Evolutionary conservation across 139 green algal genomes (phyloP).

Genomic region (Gonium pectorale): DNA sequence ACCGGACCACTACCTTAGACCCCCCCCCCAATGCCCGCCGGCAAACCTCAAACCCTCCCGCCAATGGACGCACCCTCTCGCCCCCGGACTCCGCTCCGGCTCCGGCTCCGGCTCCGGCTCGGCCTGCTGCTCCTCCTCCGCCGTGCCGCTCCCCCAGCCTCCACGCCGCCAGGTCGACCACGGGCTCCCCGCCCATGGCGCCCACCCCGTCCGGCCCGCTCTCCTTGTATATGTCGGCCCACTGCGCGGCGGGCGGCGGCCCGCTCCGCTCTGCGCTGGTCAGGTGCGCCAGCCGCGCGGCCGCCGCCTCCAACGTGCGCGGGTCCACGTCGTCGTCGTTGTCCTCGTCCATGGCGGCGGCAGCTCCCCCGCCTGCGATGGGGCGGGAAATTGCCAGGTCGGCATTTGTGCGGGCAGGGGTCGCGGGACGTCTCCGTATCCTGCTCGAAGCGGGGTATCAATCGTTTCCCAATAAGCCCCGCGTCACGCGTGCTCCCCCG

Average conservation of each 20-base stretch:
- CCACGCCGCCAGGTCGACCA: constrained; percentile 40
- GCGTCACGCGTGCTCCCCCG: no score
- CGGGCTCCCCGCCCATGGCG: constrained; percentile 53
- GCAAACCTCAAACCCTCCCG: not conserved
- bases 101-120: not conserved
- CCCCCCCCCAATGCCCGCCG: no score
- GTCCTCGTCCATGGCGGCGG: constrained; percentile 11
- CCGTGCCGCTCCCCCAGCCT: not conserved
- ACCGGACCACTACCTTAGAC: no score
- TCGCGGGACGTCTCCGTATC: no score
- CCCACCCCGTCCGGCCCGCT: constrained; percentile 66
- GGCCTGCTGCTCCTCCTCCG: not conserved
- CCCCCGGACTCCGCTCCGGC: not conserved
- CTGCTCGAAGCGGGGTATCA: no score
- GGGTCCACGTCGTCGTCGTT: constrained; percentile 72
- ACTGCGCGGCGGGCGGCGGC: constrained; percentile 56
- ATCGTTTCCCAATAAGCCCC: no score
- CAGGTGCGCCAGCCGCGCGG: constrained; percentile 69
- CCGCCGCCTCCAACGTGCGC: constrained; percentile 70
- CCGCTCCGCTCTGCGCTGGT: constrained; percentile 60
- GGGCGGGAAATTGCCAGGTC: no score
- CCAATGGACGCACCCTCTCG: not conserved
- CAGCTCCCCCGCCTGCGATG: no score
- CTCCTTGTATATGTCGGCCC: constrained; percentile 76
- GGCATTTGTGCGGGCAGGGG: no score